phyloP scores from a whole-genome alignment of 768 basidiomycete genomes.

The Rhodosporidiobolus sp. region DNA sequence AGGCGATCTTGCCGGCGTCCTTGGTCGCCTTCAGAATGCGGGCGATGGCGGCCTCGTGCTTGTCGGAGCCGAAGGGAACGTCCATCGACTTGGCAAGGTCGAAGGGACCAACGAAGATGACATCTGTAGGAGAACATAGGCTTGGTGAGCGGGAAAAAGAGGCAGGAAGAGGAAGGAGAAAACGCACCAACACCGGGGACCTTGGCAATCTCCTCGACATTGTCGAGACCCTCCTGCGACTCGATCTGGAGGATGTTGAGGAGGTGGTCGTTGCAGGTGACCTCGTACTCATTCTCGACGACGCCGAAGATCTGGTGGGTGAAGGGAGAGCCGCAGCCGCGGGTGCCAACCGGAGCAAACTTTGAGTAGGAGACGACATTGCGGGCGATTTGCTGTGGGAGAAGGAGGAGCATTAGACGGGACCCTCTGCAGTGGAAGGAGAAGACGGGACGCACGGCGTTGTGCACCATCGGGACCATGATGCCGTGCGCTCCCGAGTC shows the following conservation, averaged over 20 bases:
- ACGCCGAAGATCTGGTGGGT: conserved; percentile 46
- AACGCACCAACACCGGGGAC: conserved; percentile 45
- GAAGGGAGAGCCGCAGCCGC: conserved; percentile 50
- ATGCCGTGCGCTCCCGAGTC: conserved; percentile 50
- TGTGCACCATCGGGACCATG: conserved; percentile 49
- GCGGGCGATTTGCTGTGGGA: background rate
- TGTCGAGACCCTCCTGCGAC: conserved; percentile 45
- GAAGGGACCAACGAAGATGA: conserved; percentile 50
- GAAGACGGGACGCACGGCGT: conserved; percentile 13
- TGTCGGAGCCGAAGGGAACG: conserved; percentile 42
- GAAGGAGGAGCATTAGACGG: conserved; percentile 13
- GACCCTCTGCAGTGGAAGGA: conserved; percentile 33
- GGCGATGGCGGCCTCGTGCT: conserved; percentile 48
- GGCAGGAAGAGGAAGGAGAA: background rate
- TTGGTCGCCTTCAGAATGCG: conserved; percentile 47
- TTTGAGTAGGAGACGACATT: conserved; percentile 35
- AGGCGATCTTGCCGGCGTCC: conserved; percentile 46
- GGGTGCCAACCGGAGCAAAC: conserved; percentile 43
- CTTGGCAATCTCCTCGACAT: conserved; percentile 48
- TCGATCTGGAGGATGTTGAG: conserved; percentile 50
- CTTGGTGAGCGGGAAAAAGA: background rate
- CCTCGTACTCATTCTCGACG: conserved; percentile 45
- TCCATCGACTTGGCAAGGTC: conserved; percentile 48
- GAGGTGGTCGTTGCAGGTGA: conserved; percentile 44
- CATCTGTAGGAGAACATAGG: conserved; percentile 33